Conservation (phyloP, 306 rosid genomes). For the Medicago truncatula region MtrunA17r5.0-ANR NC_053049.1:14992001-14992500, state of each 20-base stretch:
- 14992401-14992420: neutral
- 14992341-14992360: neutral
- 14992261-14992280: neutral
- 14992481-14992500: neutral
- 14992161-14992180: neutral
- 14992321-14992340: slow-evolving; percentile 12
- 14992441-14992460: too few relatives aligned
- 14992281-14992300: neutral
- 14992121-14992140: slow-evolving; percentile 21
- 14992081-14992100: slow-evolving; percentile 47
- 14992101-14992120: neutral
- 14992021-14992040: slow-evolving; percentile 80
- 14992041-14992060: slow-evolving; percentile 90
- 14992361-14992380: neutral
- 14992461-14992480: too few relatives aligned
- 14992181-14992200: slow-evolving; percentile 15
- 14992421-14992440: neutral
- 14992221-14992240: slow-evolving; percentile 19
- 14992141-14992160: neutral
- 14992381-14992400: neutral
- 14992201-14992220: slow-evolving; percentile 40
- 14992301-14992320: slow-evolving; percentile 32
- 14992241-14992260: slow-evolving; percentile 6
- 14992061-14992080: slow-evolving; percentile 84
- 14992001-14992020: slow-evolving; percentile 17